These are phyloP conservation scores for Globisporangium paroecandrum DNA, from an alignment of 352 stramenopile genomes.

Conservation along the genomic window DNA sequence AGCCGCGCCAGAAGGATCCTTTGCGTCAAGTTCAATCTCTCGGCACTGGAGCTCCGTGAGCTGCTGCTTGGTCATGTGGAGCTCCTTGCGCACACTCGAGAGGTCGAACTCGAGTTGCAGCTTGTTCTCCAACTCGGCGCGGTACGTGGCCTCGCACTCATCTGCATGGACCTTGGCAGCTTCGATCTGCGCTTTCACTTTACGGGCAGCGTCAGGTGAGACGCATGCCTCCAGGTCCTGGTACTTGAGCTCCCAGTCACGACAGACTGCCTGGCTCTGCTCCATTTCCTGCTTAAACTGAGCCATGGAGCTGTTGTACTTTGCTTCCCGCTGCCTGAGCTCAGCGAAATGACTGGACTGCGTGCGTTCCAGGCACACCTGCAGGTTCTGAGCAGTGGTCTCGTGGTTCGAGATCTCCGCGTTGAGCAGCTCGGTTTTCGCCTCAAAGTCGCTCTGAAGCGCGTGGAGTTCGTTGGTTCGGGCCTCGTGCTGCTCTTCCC, in stretches of 20 bases:
- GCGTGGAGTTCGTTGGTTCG: neutral
- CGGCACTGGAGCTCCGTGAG: slow-evolving; percentile 8
- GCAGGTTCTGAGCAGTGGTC: neutral
- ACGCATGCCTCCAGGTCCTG: slow-evolving; percentile 10
- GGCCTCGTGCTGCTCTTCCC: neutral
- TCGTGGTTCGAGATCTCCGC: slow-evolving; percentile 3
- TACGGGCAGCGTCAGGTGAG: neutral
- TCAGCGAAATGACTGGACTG: slow-evolving; percentile 2
- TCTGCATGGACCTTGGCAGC: neutral
- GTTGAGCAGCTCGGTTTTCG: neutral
- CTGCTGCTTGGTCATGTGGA: slow-evolving; percentile 11
- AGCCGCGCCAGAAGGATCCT: neutral
- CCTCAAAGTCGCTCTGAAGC: slow-evolving; percentile 1
- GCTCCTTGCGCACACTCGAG: slow-evolving; percentile 15
- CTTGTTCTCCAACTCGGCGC: slow-evolving; percentile 15
- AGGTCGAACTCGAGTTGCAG: slow-evolving; percentile 21
- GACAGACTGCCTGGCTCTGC: neutral
- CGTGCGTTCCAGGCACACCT: slow-evolving; percentile 4
- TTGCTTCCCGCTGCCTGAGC: slow-evolving; percentile 1
- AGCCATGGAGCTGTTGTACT: neutral
- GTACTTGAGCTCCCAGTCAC: slow-evolving; percentile 10
- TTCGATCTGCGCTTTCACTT: neutral
- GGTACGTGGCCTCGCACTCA: slow-evolving; percentile 13
- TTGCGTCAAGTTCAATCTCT: neutral
- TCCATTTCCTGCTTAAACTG: neutral